phyloP scores from a whole-genome alignment of 2,329 filamentous ascomycete species.

The Ambrosiella xylebori region DNA sequence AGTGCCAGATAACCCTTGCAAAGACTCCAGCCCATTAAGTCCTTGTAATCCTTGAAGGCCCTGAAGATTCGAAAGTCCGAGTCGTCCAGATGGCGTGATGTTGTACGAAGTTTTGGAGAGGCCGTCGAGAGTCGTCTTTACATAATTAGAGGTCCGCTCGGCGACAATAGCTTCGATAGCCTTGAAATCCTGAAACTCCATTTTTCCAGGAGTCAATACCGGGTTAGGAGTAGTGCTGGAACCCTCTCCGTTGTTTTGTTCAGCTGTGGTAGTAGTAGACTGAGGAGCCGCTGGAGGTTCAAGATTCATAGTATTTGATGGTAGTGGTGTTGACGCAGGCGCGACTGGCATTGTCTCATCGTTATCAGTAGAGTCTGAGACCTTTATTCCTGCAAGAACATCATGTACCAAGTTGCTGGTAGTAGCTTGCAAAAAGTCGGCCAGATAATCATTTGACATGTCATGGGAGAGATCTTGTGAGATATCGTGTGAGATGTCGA shows the following conservation, averaged over 20 bases:
- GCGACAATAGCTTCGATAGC: constrained; percentile 27
- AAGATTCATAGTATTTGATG: constrained; percentile 15
- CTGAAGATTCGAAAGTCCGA: constrained; percentile 6
- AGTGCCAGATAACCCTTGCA: background rate
- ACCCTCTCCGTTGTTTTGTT: background rate
- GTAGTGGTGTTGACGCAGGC: constrained; percentile 10
- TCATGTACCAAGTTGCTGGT: constrained; percentile 25
- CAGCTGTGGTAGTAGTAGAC: background rate
- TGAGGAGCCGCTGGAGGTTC: constrained; percentile 16
- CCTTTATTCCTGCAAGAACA: constrained; percentile 21
- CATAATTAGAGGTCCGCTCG: constrained; percentile 28
- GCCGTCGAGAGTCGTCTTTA: constrained; percentile 27
- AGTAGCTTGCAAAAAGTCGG: constrained; percentile 27
- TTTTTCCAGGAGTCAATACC: constrained; percentile 12
- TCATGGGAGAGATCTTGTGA: no score
- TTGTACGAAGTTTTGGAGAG: constrained; percentile 27
- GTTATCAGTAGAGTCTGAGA: constrained; percentile 13
- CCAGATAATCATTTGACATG: constrained; percentile 23
- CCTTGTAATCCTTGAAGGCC: background rate
- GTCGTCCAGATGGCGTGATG: constrained; percentile 13
- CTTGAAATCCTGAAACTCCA: constrained; percentile 23
- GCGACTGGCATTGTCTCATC: constrained; percentile 8
- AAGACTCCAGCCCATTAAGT: background rate
- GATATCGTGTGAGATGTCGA: background rate
- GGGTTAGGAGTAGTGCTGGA: constrained; percentile 17